Evolutionary conservation across 2,329 filamentous ascomycete species (phyloP), one percentile per base, ranked within the genome.

Genomic region (Microdochium trichocladiopsis): DNA sequence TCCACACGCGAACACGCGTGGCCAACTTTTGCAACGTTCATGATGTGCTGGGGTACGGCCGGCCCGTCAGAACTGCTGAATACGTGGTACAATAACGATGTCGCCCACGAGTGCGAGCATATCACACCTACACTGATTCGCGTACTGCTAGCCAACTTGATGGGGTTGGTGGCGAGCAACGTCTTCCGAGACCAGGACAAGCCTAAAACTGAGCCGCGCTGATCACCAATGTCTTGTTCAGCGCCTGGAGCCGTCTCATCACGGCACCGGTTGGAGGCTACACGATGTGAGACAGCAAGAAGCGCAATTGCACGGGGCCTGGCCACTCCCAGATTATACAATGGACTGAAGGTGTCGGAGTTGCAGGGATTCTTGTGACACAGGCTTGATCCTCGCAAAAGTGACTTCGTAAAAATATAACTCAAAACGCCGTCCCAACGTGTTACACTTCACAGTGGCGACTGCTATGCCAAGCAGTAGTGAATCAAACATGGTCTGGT

Each of bases 1-100:
- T 90, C 16, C 66, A 80, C 36, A 60, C 71, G 3, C 72, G 86
- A 37, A 65, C 86, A n/a, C 74, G 78, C 3, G 74, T 90, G 1
- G 87, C 86, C 1, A 91, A 91, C 62, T 90, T n/a, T 84, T 57
- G 86, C 87, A 4, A 84, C 79, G 51, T 92, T 91, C 66, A 87
- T 91, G 84, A 90, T 91, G 86, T 87, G 83, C 11, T 90, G 86
- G 83, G 88, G 88, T 16, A 90, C 86, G 0, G 85, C 83, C 1
- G 87, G 87, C 0, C 87, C 88, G 0, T 87, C 82, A 0, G 87
- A 91, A 9, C 73, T 92, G 12, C 72, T 85, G 16, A 66, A 64
- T 50, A 68, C 66, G 62, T 86, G 84, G 84, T 91, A 90, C 70
- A 92, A 89, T 70, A 92, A 92, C 73, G 93, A 93, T 64, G 80